Evolutionary conservation across 192 early-diverging fungal genomes (phyloP), one percentile per base, ranked within the genome.

Genomic region (Entrophospora sp.): DNA sequence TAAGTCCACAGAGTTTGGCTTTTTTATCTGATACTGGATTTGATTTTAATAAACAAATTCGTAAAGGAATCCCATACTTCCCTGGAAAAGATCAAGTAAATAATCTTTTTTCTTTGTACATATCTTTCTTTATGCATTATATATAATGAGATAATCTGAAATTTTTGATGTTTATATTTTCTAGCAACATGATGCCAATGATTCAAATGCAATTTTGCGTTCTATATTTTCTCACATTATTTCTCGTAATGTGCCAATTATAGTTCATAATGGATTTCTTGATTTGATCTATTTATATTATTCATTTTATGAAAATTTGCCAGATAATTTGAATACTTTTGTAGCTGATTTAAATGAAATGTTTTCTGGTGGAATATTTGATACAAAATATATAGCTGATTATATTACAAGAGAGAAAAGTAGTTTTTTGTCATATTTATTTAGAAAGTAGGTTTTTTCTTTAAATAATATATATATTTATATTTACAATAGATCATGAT

Each of bases 281-380:
- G 97, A 99, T 71, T 69, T 98, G 10, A 84, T 95, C 64, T 98
- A 94, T 71, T 55, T 99, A 9, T 97, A 98, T 72, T 86, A 94
- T 72, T 77, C 86, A 12, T 92, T 99, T 65, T 90, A 91, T 67
- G 87, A 89, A 0, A 74, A 79, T 31, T 75, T 97, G 27, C 97
- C 97, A 0, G 69, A 70, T 30, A 71, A 79, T 5, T 71, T 96
- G 45, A 71, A 75, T 37, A 77, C 79, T 0, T 95, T 98, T 73
- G 72, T 88, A 1, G 81, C 83, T 13, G 94, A 95, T 71, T 61
- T 96, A 14, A 64, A 64, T 14, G 81, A 85, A 32, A 89, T 92
- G 88, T 96, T 98, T 64, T 84, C 81, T 30, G 92, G 79, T 28
- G 95, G 95, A 1, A 79, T 96, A 18, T 89, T 85, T 60, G 97